phyloP scores from a whole-genome alignment of 2,329 filamentous ascomycete species.

The Colletotrichum sp. region DNA sequence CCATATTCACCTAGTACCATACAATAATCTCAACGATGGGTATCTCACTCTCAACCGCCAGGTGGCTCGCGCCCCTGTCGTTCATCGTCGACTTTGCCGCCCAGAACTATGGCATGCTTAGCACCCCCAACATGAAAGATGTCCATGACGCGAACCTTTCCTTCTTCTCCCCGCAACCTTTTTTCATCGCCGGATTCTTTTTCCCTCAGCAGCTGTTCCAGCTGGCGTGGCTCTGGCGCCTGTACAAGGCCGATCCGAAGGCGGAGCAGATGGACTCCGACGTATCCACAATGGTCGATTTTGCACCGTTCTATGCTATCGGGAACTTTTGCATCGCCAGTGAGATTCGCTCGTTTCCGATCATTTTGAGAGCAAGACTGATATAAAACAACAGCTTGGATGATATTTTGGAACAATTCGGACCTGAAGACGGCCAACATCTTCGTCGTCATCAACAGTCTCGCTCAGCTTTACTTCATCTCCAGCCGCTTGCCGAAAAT shows the following conservation, averaged over 20 bases:
- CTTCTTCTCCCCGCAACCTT: slow-evolving; percentile 63
- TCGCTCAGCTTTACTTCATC: slow-evolving; percentile 60
- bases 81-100: slow-evolving; percentile 62
- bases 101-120: slow-evolving; percentile 65
- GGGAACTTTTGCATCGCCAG: slow-evolving; percentile 66
- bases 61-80: slow-evolving; percentile 57
- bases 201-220: slow-evolving; percentile 66
- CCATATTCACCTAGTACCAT: too few relatives aligned
- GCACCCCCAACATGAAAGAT: slow-evolving; percentile 62
- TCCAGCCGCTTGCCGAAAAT: slow-evolving; percentile 52
- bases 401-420: slow-evolving; percentile 66
- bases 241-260: slow-evolving; percentile 53
- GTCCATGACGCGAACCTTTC: slow-evolving; percentile 62
- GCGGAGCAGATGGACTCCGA: slow-evolving; percentile 41
- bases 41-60: slow-evolving; percentile 56
- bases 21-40: slow-evolving; percentile 43
- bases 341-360: slow-evolving; percentile 29
- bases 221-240: slow-evolving; percentile 60
- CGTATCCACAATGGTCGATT: slow-evolving; percentile 54
- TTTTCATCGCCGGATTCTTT: slow-evolving; percentile 65
- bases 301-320: slow-evolving; percentile 58
- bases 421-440: slow-evolving; percentile 55
- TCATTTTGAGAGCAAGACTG: not conserved
- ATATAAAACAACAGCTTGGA: slow-evolving; percentile 47
- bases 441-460: slow-evolving; percentile 61